Evolutionary conservation across 352 stramenopile species (phyloP), one percentile per base, ranked within the genome.

Genomic region (Phytopythium delawarense): DNA sequence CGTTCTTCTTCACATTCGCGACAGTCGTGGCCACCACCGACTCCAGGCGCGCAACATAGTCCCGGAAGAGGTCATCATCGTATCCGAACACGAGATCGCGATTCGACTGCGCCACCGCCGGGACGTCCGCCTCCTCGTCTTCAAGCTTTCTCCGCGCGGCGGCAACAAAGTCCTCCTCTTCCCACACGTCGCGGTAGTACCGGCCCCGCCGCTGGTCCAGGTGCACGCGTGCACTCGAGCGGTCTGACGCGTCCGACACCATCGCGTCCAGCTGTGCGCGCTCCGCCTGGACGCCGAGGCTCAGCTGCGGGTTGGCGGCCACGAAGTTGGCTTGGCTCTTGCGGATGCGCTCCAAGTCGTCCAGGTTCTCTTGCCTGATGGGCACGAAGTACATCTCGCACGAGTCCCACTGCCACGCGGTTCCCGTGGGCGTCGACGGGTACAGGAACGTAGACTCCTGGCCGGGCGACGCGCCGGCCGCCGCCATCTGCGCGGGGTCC

Each of bases 141-240:
- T 72, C 50, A 39, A 62, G 40, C 39, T 11, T 67, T 62, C 73
- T 56, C 42, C 65, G 71, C 70, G 75, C 56, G 12, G 66, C 59
- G 34, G 45, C 56, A 51, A 92, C 51, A 69, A 82, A 91, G 39
- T 92, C 82, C 20, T 70, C 71, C 69, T 96, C 87, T 44, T 89
- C 80, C 87, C 87, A 96, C 57, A 83, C 63, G 34, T 94, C 87
- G 21, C 70, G 78, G 58, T 94, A 96, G 32, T 54, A 80, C 37
- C 85, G 82, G 8, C 87, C 87, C 25, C 87, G 73, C 28, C 71
- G 73, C 53, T 81, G 40, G 7, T 71, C 52, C 0, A 71, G 69
- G 2, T 69, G 54, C n/a, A 87, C 63, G 39, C 70, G 62, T 15
- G 62, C 66, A 7, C 54, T 65, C 11, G 44, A 60, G 1, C 30